These are phyloP conservation scores for Nepenthes mirabilis DNA, from an alignment of 148 eudicot species.

Conservation along the genomic window DNA sequence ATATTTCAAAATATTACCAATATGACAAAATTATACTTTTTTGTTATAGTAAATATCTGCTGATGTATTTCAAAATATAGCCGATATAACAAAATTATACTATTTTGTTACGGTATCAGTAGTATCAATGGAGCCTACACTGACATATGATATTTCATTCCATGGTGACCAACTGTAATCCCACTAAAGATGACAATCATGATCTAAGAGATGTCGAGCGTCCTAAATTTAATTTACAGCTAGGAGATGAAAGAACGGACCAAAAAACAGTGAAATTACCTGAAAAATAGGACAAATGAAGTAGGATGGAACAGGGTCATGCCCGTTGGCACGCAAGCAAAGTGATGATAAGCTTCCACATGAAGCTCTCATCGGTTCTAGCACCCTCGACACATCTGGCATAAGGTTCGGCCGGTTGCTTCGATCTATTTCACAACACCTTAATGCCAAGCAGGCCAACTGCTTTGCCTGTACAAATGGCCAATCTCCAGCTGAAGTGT, in stretches of 20 bases:
- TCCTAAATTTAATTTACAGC: slow-evolving; percentile 1
- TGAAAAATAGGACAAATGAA: slow-evolving; percentile 84
- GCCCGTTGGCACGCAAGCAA: not conserved
- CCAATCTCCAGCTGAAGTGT: slow-evolving; percentile 86
- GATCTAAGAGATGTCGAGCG: not conserved
- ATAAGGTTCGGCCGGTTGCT: slow-evolving; percentile 46
- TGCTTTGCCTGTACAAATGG: slow-evolving; percentile 77
- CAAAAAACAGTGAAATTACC: slow-evolving; percentile 20
- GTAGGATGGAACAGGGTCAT: slow-evolving; percentile 38
- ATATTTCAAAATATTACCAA: too few species aligned
- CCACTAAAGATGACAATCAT: not conserved
- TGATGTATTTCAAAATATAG: too few species aligned
- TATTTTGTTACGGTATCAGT: not conserved
- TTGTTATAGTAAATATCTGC: not conserved
- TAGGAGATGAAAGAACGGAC: not conserved
- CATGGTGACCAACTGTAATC: not conserved
- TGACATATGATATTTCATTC: not conserved
- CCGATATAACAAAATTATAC: too few species aligned
- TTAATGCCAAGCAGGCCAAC: slow-evolving; percentile 52
- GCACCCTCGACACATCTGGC: slow-evolving; percentile 63
- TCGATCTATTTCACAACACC: slow-evolving; percentile 37
- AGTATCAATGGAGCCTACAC: not conserved
- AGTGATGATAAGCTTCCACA: slow-evolving; percentile 31
- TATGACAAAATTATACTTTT: not conserved
- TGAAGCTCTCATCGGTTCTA: slow-evolving; percentile 54